Evolutionary conservation across 257 asterid species (phyloP).

Genomic region (Jacaranda mimosifolia): DNA sequence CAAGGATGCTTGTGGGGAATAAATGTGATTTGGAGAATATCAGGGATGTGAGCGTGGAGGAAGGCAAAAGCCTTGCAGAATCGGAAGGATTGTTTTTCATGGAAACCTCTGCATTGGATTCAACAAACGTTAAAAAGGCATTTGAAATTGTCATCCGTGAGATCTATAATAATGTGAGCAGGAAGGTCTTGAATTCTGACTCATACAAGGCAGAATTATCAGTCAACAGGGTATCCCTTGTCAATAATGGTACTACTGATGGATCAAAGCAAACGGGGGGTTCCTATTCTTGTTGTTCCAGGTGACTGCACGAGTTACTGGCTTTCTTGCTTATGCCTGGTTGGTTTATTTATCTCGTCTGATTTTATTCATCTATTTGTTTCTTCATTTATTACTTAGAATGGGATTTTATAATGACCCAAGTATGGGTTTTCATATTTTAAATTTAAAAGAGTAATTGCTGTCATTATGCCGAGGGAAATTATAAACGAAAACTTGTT

Average conservation of each 20-base stretch:
- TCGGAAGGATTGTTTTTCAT: constrained; percentile 69
- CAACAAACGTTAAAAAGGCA: constrained; percentile 63
- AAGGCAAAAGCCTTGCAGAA: constrained; percentile 68
- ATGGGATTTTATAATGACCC: constrained; percentile 32
- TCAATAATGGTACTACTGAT: constrained; percentile 41
- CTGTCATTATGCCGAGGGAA: constrained; percentile 2
- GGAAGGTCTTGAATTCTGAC: constrained; percentile 74
- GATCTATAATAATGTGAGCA: constrained; percentile 65
- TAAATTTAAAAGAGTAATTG: constrained; percentile 23
- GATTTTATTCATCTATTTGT: constrained; percentile 33
- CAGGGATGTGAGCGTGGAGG: constrained; percentile 64
- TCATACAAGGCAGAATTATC: constrained; percentile 68
- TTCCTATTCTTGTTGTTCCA: constrained; percentile 63
- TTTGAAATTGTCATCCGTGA: constrained; percentile 65
- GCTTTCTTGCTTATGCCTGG: constrained; percentile 4
- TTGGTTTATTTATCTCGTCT: constrained; percentile 17
- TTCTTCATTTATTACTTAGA: constrained; percentile 31
- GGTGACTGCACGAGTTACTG: constrained; percentile 44
- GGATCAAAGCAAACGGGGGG: constrained; percentile 52
- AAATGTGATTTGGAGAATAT: constrained; percentile 62
- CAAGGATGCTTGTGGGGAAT: constrained; percentile 71
- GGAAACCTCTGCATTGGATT: constrained; percentile 74
- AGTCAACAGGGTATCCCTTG: constrained; percentile 62
- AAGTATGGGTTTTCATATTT: constrained; percentile 23
- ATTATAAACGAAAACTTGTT: constrained; percentile 12